Evolutionary conservation across 2,329 filamentous ascomycete species (phyloP).

Genomic region (Scytalidium lignicola): DNA sequence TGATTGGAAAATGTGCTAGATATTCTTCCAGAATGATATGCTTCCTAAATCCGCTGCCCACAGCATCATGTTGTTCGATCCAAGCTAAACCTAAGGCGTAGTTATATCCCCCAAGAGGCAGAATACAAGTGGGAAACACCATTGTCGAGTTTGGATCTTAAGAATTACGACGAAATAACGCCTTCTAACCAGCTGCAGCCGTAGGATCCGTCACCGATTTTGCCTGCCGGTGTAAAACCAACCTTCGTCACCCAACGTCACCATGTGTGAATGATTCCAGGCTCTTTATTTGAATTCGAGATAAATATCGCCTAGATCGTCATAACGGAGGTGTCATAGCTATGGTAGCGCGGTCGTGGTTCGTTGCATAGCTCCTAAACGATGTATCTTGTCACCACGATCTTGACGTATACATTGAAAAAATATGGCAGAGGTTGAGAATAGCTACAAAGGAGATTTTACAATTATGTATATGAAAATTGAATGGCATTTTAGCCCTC

Average conservation of each 20-base stretch:
- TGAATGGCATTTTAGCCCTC: too few relatives aligned
- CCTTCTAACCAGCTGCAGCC: conserved; percentile 41
- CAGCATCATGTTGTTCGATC: conserved; percentile 39
- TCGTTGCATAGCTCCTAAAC: conserved; percentile 67
- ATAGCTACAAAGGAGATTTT: too few relatives aligned
- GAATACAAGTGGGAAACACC: conserved; percentile 50
- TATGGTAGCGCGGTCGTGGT: conserved; percentile 55
- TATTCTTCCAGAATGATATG: conserved; percentile 84
- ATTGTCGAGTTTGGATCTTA: conserved; percentile 42
- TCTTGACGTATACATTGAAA: too few relatives aligned
- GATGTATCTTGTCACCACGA: too few relatives aligned
- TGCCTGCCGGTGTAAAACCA: conserved; percentile 38
- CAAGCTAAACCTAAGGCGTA: conserved; percentile 39
- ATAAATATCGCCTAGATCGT: conserved; percentile 54
- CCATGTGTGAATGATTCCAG: conserved; percentile 57
- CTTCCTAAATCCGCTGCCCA: conserved; percentile 84
- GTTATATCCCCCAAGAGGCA: conserved; percentile 33
- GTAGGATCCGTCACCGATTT: conserved; percentile 35
- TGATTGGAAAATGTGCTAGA: conserved; percentile 23
- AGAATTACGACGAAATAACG: conserved; percentile 44
- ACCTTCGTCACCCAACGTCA: conserved; percentile 60
- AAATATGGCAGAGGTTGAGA: too few relatives aligned
- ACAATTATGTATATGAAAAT: too few relatives aligned
- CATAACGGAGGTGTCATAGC: conserved; percentile 52
- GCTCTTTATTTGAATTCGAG: conserved; percentile 57